Conservation (phyloP, 805 yeast genomes). For the Yarrowia alimentaria region DNA sequence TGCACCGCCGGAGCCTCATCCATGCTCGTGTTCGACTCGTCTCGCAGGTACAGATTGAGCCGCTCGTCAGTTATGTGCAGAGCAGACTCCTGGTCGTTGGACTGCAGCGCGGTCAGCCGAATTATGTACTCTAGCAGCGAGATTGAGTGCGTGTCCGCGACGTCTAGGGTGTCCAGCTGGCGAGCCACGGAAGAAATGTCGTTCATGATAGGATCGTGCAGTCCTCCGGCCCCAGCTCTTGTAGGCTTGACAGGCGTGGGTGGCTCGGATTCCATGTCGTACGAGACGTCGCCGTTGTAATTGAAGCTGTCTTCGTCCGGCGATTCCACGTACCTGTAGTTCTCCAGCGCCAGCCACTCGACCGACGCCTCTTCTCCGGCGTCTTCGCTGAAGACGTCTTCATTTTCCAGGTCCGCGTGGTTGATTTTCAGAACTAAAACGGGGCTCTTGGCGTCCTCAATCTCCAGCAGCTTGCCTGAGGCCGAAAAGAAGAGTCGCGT, state of each 20-base stretch:
- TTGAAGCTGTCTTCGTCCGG: constrained; percentile 40
- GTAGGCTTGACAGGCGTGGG: no score
- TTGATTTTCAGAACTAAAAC: constrained; percentile 61
- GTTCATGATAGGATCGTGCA: no score
- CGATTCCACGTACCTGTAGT: constrained; percentile 58
- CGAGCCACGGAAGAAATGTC: neutral
- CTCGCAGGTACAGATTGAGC: constrained; percentile 57
- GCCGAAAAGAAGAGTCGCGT: constrained; percentile 63
- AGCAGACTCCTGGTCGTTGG: constrained; percentile 55
- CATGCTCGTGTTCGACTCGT: constrained; percentile 45
- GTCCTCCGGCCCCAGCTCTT: no score
- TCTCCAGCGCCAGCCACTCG: constrained; percentile 28
- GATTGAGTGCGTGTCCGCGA: constrained; percentile 40
- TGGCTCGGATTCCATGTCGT: no score
- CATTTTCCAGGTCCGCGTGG: constrained; percentile 31
- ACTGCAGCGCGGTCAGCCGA: constrained; percentile 59
- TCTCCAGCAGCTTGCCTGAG: constrained; percentile 60
- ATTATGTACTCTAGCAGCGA: constrained; percentile 64
- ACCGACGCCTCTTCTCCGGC: constrained; percentile 29
- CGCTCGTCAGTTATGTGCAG: constrained; percentile 64
- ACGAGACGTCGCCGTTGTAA: no score
- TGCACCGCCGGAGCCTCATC: neutral
- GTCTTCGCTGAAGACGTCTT: constrained; percentile 11
- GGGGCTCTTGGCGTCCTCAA: constrained; percentile 62
- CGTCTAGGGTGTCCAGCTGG: neutral